Evolutionary conservation across 495 filamentous ascomycete species (phyloP).

Genomic region (Penicillium alfredii): DNA sequence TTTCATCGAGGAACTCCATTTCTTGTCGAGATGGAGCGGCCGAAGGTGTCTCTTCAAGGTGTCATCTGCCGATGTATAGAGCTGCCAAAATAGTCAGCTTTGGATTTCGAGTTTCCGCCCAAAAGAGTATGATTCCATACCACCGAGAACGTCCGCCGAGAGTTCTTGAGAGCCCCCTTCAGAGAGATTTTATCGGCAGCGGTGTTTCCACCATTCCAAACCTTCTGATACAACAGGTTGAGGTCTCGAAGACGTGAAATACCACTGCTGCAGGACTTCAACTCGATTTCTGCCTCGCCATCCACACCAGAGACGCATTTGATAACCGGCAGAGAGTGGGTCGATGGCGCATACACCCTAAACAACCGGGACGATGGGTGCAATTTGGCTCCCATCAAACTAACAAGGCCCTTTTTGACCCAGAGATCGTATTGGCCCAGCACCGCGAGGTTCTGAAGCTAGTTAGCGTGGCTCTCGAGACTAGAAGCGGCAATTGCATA

Average conservation of each 20-base stretch:
- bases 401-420: conserved; percentile 58
- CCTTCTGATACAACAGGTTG: conserved; percentile 62
- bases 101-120: not conserved
- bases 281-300: conserved; percentile 42
- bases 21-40: conserved; percentile 55
- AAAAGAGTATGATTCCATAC: conserved; percentile 21
- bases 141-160: conserved; percentile 39
- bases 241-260: conserved; percentile 54
- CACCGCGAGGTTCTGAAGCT: conserved; percentile 54
- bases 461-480: conserved; percentile 11
- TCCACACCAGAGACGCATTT: conserved; percentile 46
- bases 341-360: conserved; percentile 66
- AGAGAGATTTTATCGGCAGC: conserved; percentile 35
- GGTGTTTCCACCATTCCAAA: conserved; percentile 60
- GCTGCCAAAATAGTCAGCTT: conserved; percentile 21
- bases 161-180: conserved; percentile 16
- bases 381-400: conserved; percentile 59
- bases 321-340: conserved; percentile 71
- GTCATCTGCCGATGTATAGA: conserved; percentile 45
- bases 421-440: conserved; percentile 70
- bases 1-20: conserved; percentile 52
- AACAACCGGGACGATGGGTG: conserved; percentile 45
- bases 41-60: conserved; percentile 48
- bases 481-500: conserved; percentile 9
- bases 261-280: conserved; percentile 50